Evolutionary conservation across 108 stramenopile species (phyloP), one percentile per base, ranked within the genome.

Genomic region (Skeletonema marinoi): DNA sequence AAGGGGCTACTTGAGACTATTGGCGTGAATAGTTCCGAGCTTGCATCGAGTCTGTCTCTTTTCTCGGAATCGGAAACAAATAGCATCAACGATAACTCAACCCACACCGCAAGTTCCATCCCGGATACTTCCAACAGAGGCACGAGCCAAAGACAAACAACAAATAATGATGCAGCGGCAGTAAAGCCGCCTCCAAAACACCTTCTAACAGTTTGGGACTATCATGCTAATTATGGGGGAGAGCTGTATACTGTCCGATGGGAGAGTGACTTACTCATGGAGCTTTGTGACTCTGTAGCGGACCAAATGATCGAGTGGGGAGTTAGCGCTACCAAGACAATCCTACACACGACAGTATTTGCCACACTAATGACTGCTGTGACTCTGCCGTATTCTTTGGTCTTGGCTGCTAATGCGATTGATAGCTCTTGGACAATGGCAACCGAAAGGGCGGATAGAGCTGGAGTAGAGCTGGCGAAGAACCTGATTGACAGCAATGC

Each of bases 401-500:
- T 93, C 25, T 82, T 83, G 41, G 92, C 89, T 16, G 90, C 92
- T 25, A 85, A 95, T 67, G 83, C 89, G 66, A 96, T 98, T 68
- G 97, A 98, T 75, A 91, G 91, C 35, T 86, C 96, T 3, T 98
- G 97, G 96, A 89, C 91, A 4, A 80, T 97, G 41, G 96, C 95
- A 46, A 88, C 92, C 50, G 93, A 94, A 74, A 84, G 97, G 21
- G 92, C 98, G 3, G 89, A 96, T 62, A 80, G 90, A 71, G 97
- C 97, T 31, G 98, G 98, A 14, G 77, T 85, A 29, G 94, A 96
- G 61, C 81, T 98, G 33, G 98, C 97, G 8, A 86, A 87, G 58
- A 92, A 89, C n/a, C 74, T 98, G 9, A 80, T 96, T 12, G 87
- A 89, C 60, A 90, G 93, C 42, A 74, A 81, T 13, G 91, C 92